Percentiles rank a stretch among this genome's conserved stretches.
Conservation (phyloP, 768 basidiomycete genomes). For the Podaxis sp. region DNA sequence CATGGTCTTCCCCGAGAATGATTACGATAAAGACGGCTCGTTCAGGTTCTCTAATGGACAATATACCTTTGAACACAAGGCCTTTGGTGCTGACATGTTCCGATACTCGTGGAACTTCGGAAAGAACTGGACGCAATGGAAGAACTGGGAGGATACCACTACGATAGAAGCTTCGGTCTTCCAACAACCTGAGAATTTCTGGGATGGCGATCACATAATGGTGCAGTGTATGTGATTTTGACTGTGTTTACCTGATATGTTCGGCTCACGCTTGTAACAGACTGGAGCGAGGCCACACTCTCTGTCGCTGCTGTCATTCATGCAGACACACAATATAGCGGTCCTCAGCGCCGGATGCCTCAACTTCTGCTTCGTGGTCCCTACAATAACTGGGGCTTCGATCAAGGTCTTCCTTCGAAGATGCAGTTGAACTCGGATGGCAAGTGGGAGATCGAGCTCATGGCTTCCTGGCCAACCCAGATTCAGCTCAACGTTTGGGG, state of each 20-base stretch:
- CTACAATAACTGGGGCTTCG: conserved; percentile 92
- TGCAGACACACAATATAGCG: conserved; percentile 62
- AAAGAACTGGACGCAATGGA: conserved; percentile 79
- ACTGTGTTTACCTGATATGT: not conserved
- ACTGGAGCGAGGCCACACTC: conserved; percentile 70
- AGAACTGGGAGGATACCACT: conserved; percentile 70
- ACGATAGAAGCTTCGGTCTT: conserved; percentile 59
- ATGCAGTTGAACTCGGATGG: conserved; percentile 65
- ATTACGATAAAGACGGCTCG: conserved; percentile 60
- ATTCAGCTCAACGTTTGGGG: conserved; percentile 89
- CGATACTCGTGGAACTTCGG: conserved; percentile 88
- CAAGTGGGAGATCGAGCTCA: conserved; percentile 84
- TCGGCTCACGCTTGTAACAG: conserved; percentile 28
- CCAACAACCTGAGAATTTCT: conserved; percentile 49
- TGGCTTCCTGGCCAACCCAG: conserved; percentile 87
- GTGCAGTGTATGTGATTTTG: conserved; percentile 67
- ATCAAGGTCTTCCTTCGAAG: conserved; percentile 67
- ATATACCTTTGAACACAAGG: conserved; percentile 77
- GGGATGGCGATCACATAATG: conserved; percentile 82
- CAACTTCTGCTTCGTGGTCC: conserved; percentile 85
- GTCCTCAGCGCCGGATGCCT: conserved; percentile 68
- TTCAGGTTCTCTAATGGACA: conserved; percentile 56
- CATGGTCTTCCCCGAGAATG: conserved; percentile 82
- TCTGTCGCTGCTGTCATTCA: conserved; percentile 70
- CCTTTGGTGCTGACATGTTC: conserved; percentile 82